Conservation (phyloP, 345 rosid genomes). For the Populus ilicifolia region DNA sequence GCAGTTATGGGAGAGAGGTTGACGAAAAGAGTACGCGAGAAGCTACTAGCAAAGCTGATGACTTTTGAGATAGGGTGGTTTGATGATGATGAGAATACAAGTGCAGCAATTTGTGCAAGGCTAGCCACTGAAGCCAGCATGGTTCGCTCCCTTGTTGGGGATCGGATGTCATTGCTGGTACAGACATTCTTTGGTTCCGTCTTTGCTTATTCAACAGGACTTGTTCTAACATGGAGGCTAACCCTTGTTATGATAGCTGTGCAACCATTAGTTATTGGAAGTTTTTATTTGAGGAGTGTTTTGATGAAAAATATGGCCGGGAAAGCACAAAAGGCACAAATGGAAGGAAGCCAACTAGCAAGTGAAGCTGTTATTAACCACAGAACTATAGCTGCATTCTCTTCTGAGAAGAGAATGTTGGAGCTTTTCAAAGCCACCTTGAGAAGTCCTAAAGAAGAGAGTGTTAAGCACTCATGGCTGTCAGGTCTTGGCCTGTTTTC, state of each 20-base stretch:
- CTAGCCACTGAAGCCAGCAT: constrained; percentile 38
- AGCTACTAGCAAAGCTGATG: constrained; percentile 30
- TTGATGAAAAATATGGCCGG: constrained; percentile 50
- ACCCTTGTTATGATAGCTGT: constrained; percentile 42
- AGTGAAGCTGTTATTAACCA: constrained; percentile 47
- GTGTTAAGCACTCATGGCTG: constrained; percentile 45
- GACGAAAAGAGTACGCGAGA: constrained; percentile 39
- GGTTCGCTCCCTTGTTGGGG: constrained; percentile 41
- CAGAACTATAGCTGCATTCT: constrained; percentile 49
- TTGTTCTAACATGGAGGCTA: constrained; percentile 41
- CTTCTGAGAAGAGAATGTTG: constrained; percentile 44
- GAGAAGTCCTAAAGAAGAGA: constrained; percentile 38
- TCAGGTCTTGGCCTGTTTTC: constrained; percentile 41
- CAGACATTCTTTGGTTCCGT: constrained; percentile 40
- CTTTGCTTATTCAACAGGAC: constrained; percentile 27
- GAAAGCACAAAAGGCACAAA: constrained; percentile 38
- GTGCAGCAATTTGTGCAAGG: constrained; percentile 42
- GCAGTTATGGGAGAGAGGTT: constrained; percentile 44
- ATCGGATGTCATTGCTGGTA: constrained; percentile 39
- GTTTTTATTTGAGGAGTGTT: constrained; percentile 39
- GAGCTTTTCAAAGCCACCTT: constrained; percentile 27
- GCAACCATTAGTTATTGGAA: constrained; percentile 43
- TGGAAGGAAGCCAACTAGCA: constrained; percentile 44
- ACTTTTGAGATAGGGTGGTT: constrained; percentile 53
- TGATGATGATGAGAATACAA: constrained; percentile 46